phyloP scores from a whole-genome alignment of 768 basidiomycete genomes.

The Saitozyma podzolica region DNA sequence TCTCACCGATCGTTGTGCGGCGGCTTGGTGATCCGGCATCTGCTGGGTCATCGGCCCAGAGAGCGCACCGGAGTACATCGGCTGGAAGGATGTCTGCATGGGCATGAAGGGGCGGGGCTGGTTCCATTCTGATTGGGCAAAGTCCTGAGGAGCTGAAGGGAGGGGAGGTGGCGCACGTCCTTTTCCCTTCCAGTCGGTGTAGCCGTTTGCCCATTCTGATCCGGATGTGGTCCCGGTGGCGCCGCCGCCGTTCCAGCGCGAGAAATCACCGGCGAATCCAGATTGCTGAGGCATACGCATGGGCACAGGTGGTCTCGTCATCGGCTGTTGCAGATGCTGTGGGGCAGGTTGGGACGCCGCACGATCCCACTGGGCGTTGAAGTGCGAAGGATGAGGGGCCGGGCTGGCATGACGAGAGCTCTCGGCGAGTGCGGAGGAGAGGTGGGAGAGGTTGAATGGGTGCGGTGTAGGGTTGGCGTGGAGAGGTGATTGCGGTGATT shows the following conservation, averaged over 20 bases:
- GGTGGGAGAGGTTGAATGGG: slow-evolving; percentile 42
- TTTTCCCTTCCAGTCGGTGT: slow-evolving; percentile 72
- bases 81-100: slow-evolving; percentile 23
- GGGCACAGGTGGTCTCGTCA: background rate
- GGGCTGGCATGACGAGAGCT: slow-evolving; percentile 4
- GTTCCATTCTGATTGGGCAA: slow-evolving; percentile 5
- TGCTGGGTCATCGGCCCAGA: slow-evolving; percentile 4
- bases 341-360: slow-evolving; percentile 11
- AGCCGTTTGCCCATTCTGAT: slow-evolving; percentile 28
- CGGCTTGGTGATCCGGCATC: slow-evolving; percentile 9
- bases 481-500: slow-evolving; percentile 6
- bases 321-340: slow-evolving; percentile 1
- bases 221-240: background rate
- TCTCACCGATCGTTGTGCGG: slow-evolving; percentile 5
- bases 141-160: background rate
- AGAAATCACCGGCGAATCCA: background rate
- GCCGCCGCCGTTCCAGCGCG: background rate
- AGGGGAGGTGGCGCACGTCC: slow-evolving; percentile 55
- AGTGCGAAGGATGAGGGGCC: slow-evolving; percentile 27
- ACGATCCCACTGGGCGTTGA: slow-evolving; percentile 32
- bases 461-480: slow-evolving; percentile 28
- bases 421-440: slow-evolving; percentile 28
- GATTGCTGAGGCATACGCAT: background rate
- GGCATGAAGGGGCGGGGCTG: slow-evolving; percentile 8
- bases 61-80: slow-evolving; percentile 16